Evolutionary conservation across 257 asterid genomes (phyloP), one percentile per base, ranked within the genome.

Genomic region (Penstemon eatonii): DNA sequence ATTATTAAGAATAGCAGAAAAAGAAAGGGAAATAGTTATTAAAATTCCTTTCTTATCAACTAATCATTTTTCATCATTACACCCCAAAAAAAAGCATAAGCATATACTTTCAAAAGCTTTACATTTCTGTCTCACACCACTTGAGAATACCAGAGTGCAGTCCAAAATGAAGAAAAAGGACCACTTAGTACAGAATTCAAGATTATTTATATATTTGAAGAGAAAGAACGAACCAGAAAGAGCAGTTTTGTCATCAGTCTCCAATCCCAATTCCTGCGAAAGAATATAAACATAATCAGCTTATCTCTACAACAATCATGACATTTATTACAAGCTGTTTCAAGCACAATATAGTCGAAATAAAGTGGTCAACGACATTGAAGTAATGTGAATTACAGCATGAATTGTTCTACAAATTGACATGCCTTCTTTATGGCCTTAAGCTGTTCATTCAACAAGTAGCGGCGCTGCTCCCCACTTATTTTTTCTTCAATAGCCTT

Each of bases 401-500:
- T 39, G 57, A 66, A 45, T 66, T 19, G 50, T 41, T 53, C 18
- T 10, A 69, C 18, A n/a, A 62, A 62, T 61, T 45, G 66, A 65
- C 79, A 44, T 75, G 73, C 97, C 96, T 94, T 94, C 81, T 94
- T 94, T 74, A 94, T 94, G 83, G 98, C 99, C 87, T 91, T 94
- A 49, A 94, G 89, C 73, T 94, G 99, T 82, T 94, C 99, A 68
- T 87, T 89, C 77, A 94, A 81, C 71, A 94, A 75, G 83, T 91
- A 94, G 39, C 96, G 96, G 13, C 96, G 91, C 77, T 94, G 99
- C 82, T 94, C 99, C 71, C 97, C 96, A 65, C 96, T 94, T 72
- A 94, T 91, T 84, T 94, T 94, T 72, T 94, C 98, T 81, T 94
- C 99, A 75, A 94, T 94, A 70, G 98, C 98, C 80, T 89, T 94